phyloP scores from a whole-genome alignment of 345 rosid species.

The Gossypium longicalyx region DNA sequence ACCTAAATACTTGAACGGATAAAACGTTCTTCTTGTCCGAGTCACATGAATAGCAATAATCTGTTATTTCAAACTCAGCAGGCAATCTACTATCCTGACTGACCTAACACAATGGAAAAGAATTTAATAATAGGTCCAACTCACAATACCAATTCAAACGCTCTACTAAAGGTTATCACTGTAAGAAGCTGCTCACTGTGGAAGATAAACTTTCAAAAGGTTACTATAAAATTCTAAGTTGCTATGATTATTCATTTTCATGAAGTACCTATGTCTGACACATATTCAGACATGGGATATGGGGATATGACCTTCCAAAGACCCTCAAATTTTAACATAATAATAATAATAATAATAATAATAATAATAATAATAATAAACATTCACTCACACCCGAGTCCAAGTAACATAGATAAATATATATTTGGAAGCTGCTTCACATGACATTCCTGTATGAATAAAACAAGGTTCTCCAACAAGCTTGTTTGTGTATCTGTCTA shows the following conservation, averaged over 20 bases:
- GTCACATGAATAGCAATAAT: constrained; percentile 66
- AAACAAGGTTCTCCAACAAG: constrained; percentile 1
- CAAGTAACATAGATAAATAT: neutral
- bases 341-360: no score
- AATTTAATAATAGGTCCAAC: constrained; percentile 19
- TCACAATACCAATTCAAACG: neutral
- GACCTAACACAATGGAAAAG: constrained; percentile 26
- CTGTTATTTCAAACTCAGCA: constrained; percentile 97
- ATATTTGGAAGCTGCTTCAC: neutral
- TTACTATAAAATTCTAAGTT: neutral
- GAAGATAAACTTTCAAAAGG: neutral
- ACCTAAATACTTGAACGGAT: constrained; percentile 95
- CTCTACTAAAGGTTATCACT: neutral
- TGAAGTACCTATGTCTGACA: neutral
- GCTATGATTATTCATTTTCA: neutral
- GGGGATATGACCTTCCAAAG: no score
- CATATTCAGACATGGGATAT: neutral
- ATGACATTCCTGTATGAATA: neutral
- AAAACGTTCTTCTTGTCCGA: constrained; percentile 75
- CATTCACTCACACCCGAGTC: no score
- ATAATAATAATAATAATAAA: no score
- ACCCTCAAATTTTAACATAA: no score
- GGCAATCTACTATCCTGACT: constrained; percentile 99
- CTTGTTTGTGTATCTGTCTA: neutral
- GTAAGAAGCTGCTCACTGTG: neutral